phyloP scores from a whole-genome alignment of 768 basidiomycete species.

The Filobasidium floriforme region DNA sequence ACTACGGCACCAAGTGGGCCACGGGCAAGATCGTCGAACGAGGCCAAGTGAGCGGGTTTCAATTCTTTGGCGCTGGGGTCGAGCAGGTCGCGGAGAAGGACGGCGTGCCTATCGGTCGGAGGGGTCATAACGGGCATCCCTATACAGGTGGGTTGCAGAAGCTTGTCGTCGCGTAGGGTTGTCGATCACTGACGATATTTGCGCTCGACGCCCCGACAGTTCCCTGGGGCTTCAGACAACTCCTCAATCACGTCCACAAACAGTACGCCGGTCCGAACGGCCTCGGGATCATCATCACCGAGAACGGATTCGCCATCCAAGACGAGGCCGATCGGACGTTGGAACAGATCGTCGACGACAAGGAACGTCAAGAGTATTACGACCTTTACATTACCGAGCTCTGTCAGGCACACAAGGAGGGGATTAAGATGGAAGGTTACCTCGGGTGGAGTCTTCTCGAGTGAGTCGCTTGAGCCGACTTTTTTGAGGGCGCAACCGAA shows the following conservation, averaged over 20 bases:
- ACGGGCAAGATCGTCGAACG: conserved; percentile 14
- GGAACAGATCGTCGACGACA: conserved; percentile 35
- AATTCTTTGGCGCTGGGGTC: conserved; percentile 9
- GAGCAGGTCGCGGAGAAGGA: conserved; percentile 19
- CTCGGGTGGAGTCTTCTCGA: conserved; percentile 32
- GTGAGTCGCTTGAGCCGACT: too few relatives aligned
- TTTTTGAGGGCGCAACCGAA: too few relatives aligned
- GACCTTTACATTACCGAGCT: conserved; percentile 31
- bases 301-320: conserved; percentile 34
- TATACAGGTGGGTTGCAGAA: conserved; percentile 3
- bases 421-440: conserved; percentile 34
- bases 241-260: conserved; percentile 34
- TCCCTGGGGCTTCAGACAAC: conserved; percentile 37
- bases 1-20: conserved; percentile 17
- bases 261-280: conserved; percentile 31
- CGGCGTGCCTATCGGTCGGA: conserved; percentile 14
- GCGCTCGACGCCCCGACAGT: conserved; percentile 22
- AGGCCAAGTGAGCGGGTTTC: conserved; percentile 8
- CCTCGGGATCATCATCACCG: conserved; percentile 36
- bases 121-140: conserved; percentile 18
- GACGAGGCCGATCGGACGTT: conserved; percentile 27
- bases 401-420: conserved; percentile 28
- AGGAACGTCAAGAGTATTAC: conserved; percentile 33
- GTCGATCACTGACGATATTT: too few relatives aligned
- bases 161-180: background rate